These are phyloP conservation scores for Thraustochytrium striatum DNA, from an alignment of 352 stramenopile genomes.

Conservation along the genomic window DNA sequence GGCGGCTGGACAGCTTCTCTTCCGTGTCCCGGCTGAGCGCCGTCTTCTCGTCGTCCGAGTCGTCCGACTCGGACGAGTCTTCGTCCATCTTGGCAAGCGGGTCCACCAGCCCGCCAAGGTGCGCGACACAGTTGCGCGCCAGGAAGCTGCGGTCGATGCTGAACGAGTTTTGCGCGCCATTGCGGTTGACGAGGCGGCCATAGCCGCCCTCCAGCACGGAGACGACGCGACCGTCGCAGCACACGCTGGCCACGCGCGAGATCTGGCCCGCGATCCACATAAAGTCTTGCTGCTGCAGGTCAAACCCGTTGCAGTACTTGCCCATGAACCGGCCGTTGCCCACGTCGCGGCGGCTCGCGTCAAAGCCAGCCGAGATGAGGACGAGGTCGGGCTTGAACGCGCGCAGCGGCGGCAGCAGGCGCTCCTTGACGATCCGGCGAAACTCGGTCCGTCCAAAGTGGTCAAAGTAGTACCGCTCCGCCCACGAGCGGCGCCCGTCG, in stretches of 20 bases:
- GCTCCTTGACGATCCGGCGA: conserved; percentile 62
- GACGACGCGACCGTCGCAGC: conserved; percentile 84
- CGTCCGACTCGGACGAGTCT: conserved; percentile 15
- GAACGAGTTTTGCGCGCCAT: background rate
- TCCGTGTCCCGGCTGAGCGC: conserved; percentile 7
- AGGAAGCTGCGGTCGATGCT: conserved; percentile 28
- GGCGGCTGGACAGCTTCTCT: conserved; percentile 18
- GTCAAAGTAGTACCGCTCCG: conserved; percentile 43
- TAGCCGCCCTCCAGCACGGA: conserved; percentile 92
- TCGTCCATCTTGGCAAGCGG: conserved; percentile 35
- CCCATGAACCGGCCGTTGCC: conserved; percentile 64
- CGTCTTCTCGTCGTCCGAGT: conserved; percentile 12
- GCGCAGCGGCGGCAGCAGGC: conserved; percentile 64
- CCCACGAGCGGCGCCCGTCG: conserved; percentile 16
- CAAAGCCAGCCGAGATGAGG: conserved; percentile 72
- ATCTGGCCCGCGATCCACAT: conserved; percentile 74
- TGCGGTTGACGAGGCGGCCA: conserved; percentile 51
- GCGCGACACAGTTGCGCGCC: conserved; percentile 11
- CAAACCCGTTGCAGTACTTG: conserved; percentile 53
- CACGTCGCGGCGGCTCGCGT: conserved; percentile 65
- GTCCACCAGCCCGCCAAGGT: conserved; percentile 17
- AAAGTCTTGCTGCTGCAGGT: conserved; percentile 76
- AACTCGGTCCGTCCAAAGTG: conserved; percentile 62
- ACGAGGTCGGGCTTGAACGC: conserved; percentile 73
- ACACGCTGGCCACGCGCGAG: conserved; percentile 81